Evolutionary conservation across 306 rosid species (phyloP), one percentile per base, ranked within the genome.

Genomic region (Trichosanthes cucumerina): DNA sequence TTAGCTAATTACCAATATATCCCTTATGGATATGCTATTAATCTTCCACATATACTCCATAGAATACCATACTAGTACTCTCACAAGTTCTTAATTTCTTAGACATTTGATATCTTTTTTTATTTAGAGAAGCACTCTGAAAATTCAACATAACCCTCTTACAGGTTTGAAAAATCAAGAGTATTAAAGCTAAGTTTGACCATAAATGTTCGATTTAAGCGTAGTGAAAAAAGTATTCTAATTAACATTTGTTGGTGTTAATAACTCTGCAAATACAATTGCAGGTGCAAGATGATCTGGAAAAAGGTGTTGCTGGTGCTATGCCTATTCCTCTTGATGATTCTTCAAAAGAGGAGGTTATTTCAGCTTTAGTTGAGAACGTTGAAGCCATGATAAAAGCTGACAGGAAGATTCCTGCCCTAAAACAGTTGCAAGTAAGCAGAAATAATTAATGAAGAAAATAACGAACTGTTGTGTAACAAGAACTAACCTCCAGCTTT

Each of bases 301-400:
- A 89, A 79, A 89, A 91, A 81, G 91, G 92, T 71, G 82, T 91
- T 82, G 79, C 72, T 69, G 93, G 92, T 78, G 96, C 97, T 36
- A 83, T 89, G 83, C 97, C 97, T 70, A 81, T 95, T 83, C 98
- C 98, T 26, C 80, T 90, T 36, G 90, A 88, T 53, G 90, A 85
- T 79, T 89, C 88, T 33, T 92, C 93, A 75, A 95, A 92, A 90
- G 92, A 89, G 81, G 88, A 83, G 57, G 92, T 92, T 58, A 81
- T 95, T 91, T 88, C 86, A 81, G 93, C 97, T 77, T 70, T 95
- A 76, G 97, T 92, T 77, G 87, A 88, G 56, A 92, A 95, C 80
- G 93, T 91, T 78, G 90, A 91, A 77, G 90, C 90, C 63, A 95
- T 95, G 98, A 95, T 95, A 80, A 92, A 88, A 85, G 98, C 98